Conservation (phyloP, 2,329 filamentous ascomycete genomes). For the Fusarium albosuccineum region DNA sequence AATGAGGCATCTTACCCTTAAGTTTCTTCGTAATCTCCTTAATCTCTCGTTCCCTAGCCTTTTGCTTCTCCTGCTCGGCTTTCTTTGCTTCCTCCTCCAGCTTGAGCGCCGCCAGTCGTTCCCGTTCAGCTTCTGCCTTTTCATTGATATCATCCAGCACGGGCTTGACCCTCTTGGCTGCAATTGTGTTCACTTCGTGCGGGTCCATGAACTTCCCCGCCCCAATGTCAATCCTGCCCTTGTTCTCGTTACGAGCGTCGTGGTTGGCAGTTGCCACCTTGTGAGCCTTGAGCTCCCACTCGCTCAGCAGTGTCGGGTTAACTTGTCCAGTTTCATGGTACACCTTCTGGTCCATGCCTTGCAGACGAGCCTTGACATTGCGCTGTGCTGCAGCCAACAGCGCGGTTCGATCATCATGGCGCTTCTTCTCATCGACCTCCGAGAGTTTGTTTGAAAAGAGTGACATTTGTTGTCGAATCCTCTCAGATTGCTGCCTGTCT, state of each 20-base stretch:
- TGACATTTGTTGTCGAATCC: slow-evolving; percentile 84
- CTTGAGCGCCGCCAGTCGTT: slow-evolving; percentile 74
- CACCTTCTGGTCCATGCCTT: slow-evolving; percentile 85
- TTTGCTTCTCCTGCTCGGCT: slow-evolving; percentile 63
- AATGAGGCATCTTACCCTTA: slow-evolving; percentile 64
- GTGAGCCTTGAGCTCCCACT: slow-evolving; percentile 85
- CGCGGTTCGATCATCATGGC: slow-evolving; percentile 78
- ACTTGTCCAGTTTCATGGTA: slow-evolving; percentile 82
- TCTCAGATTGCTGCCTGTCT: slow-evolving; percentile 77
- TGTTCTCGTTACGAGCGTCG: slow-evolving; percentile 68
- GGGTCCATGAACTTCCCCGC: slow-evolving; percentile 85
- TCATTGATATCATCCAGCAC: slow-evolving; percentile 87
- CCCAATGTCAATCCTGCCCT: slow-evolving; percentile 76
- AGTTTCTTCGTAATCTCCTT: slow-evolving; percentile 66
- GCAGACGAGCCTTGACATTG: slow-evolving; percentile 84
- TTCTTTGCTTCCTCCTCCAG: slow-evolving; percentile 70
- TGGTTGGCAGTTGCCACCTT: slow-evolving; percentile 76
- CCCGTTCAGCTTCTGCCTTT: slow-evolving; percentile 79
- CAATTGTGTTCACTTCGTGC: slow-evolving; percentile 83
- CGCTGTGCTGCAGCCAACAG: slow-evolving; percentile 84
- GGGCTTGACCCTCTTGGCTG: slow-evolving; percentile 81
- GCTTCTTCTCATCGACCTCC: slow-evolving; percentile 79
- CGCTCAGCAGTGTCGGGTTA: slow-evolving; percentile 74
- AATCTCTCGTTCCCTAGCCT: slow-evolving; percentile 64
- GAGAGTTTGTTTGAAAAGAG: slow-evolving; percentile 77